A percentile compares a stretch with the other conserved stretches of the same genome.
Conservation (phyloP, 2,329 filamentous ascomycete genomes). For the Colletotrichum australisinense region DNA sequence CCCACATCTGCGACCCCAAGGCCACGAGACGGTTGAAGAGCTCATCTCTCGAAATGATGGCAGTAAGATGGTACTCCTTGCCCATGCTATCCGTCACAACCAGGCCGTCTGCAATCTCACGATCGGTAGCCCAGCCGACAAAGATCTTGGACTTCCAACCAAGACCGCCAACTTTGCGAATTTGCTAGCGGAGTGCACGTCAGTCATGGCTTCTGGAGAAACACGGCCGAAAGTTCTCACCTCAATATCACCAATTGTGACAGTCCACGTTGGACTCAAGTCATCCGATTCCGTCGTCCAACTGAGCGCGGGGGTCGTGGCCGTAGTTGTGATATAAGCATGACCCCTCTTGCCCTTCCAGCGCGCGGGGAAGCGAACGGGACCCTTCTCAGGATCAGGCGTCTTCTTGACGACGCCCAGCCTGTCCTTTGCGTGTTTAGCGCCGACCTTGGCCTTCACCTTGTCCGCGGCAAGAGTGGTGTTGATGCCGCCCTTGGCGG, state of each 20-base stretch:
- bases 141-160: slow-evolving; percentile 89
- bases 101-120: slow-evolving; percentile 81
- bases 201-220: background rate
- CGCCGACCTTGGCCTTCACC: slow-evolving; percentile 73
- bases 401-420: slow-evolving; percentile 72
- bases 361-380: slow-evolving; percentile 80
- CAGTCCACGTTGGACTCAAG: slow-evolving; percentile 73
- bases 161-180: slow-evolving; percentile 84
- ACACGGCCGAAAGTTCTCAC: background rate
- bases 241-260: slow-evolving; percentile 76
- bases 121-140: slow-evolving; percentile 81
- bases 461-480: slow-evolving; percentile 78
- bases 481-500: slow-evolving; percentile 78
- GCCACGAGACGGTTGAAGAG: slow-evolving; percentile 83
- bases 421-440: slow-evolving; percentile 73
- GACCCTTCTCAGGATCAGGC: slow-evolving; percentile 66
- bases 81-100: slow-evolving; percentile 71
- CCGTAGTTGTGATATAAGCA: slow-evolving; percentile 75
- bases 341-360: slow-evolving; percentile 78
- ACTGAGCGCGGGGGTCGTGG: slow-evolving; percentile 75
- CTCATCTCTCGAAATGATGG: slow-evolving; percentile 78
- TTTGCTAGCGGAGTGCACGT: slow-evolving; percentile 52
- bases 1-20: slow-evolving; percentile 87
- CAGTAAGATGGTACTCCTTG: slow-evolving; percentile 72
- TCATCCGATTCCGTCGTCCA: slow-evolving; percentile 68